Conservation (phyloP, 2,329 filamentous ascomycete species). For the Xylariales sp. region DNA sequence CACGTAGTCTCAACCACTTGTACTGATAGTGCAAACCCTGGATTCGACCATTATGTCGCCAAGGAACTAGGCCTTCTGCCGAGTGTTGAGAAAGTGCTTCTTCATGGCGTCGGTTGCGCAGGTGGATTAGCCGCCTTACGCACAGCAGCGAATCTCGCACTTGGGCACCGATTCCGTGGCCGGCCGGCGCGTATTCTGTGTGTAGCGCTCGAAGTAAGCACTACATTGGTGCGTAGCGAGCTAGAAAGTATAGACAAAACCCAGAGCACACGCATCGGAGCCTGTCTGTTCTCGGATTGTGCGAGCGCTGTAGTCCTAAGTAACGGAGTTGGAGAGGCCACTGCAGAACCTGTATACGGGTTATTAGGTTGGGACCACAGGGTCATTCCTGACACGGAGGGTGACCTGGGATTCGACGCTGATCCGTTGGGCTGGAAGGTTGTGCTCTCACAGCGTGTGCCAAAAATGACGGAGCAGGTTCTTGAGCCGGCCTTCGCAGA, state of each 20-base stretch:
- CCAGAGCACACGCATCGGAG: conserved; percentile 72
- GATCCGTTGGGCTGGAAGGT: conserved; percentile 76
- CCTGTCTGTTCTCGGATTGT: conserved; percentile 76
- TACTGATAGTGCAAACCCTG: conserved; percentile 76
- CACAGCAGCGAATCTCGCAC: conserved; percentile 73
- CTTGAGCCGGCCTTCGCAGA: conserved; percentile 66
- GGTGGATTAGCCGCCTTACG: conserved; percentile 71
- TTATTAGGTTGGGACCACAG: conserved; percentile 74
- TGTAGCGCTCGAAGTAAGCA: conserved; percentile 72
- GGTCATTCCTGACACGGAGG: conserved; percentile 70
- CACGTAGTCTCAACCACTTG: conserved; percentile 76
- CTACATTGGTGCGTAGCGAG: conserved; percentile 71
- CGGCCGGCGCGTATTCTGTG: conserved; percentile 73
- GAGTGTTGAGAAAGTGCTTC: conserved; percentile 71
- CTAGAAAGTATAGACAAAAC: conserved; percentile 69
- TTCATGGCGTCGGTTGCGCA: conserved; percentile 75
- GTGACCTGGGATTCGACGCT: conserved; percentile 73
- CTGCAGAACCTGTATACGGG: conserved; percentile 63
- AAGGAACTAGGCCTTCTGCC: conserved; percentile 68
- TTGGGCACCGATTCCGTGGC: conserved; percentile 69
- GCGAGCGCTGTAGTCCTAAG: conserved; percentile 74
- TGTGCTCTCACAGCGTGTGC: conserved; percentile 70
- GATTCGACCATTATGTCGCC: conserved; percentile 74
- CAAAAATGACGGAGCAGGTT: conserved; percentile 63
- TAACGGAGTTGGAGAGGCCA: conserved; percentile 67